Percentiles rank a stretch among this genome's conserved stretches.
Evolutionary conservation across 257 asterid genomes (phyloP).

Genomic region (Solanum arcanum): DNA sequence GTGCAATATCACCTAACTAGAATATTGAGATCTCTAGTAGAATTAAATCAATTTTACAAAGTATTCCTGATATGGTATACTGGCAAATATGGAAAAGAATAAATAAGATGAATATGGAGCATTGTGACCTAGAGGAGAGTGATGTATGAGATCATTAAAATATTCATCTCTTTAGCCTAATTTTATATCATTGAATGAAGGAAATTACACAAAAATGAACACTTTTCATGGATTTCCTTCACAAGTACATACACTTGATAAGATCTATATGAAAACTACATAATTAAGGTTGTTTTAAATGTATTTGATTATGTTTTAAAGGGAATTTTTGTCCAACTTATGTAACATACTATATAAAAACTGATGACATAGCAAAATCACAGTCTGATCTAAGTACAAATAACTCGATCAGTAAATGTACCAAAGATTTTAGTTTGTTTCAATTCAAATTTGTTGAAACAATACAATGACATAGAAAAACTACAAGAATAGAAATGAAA

Average conservation of each 20-base stretch:
- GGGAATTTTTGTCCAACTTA: neutral
- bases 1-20: neutral
- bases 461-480: no score
- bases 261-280: no score
- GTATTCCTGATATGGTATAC: neutral
- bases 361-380: neutral
- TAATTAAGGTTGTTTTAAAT: no score
- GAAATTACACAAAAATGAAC: no score
- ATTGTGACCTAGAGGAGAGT: neutral
- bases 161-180: neutral
- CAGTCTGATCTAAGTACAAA: no score
- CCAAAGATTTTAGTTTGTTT: no score
- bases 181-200: neutral
- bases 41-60: neutral
- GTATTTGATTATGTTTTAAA: no score
- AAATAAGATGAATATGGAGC: neutral
- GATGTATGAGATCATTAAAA: neutral
- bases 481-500: no score
- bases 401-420: no score
- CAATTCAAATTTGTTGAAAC: no score
- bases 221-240: neutral
- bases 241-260: neutral
- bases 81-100: neutral
- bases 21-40: neutral
- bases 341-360: neutral